A percentile compares a stretch with the other conserved stretches of the same genome.
These are phyloP conservation scores for Botrytis aclada DNA, from an alignment of 2,329 filamentous ascomycete genomes.

Conservation along the genomic window DNA sequence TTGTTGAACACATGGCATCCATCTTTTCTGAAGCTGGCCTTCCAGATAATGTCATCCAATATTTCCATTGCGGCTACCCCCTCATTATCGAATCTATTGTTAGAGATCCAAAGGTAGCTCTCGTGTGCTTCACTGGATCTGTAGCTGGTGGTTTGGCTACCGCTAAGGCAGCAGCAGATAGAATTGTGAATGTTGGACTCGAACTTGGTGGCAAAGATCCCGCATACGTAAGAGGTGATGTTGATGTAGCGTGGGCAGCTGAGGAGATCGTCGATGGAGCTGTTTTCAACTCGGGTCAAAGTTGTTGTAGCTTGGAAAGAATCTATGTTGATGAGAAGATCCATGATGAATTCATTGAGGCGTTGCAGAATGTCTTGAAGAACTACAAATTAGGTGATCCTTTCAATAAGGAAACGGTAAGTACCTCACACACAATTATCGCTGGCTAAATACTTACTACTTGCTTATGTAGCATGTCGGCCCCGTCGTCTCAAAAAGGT, in stretches of 20 bases:
- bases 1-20: constrained; percentile 77
- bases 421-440: neutral
- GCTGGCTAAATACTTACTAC: constrained; percentile 14
- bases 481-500: constrained; percentile 79
- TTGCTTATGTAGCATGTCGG: constrained; percentile 58
- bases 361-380: constrained; percentile 74
- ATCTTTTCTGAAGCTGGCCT: constrained; percentile 79
- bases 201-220: constrained; percentile 95
- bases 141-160: constrained; percentile 84
- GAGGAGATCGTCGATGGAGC: constrained; percentile 93
- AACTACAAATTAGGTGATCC: constrained; percentile 89
- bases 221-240: constrained; percentile 81
- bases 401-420: constrained; percentile 62
- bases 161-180: constrained; percentile 78
- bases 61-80: constrained; percentile 84
- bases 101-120: constrained; percentile 69
- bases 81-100: constrained; percentile 74
- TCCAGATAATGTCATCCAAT: constrained; percentile 80
- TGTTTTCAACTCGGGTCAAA: constrained; percentile 98
- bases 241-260: constrained; percentile 86
- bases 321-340: constrained; percentile 86
- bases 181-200: constrained; percentile 80
- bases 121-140: constrained; percentile 92
- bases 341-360: constrained; percentile 77
- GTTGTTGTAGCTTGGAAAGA: constrained; percentile 88